Evolutionary conservation across 345 rosid genomes (phyloP), one percentile per base, ranked within the genome.

Genomic region (Dipteronia sinensis): DNA sequence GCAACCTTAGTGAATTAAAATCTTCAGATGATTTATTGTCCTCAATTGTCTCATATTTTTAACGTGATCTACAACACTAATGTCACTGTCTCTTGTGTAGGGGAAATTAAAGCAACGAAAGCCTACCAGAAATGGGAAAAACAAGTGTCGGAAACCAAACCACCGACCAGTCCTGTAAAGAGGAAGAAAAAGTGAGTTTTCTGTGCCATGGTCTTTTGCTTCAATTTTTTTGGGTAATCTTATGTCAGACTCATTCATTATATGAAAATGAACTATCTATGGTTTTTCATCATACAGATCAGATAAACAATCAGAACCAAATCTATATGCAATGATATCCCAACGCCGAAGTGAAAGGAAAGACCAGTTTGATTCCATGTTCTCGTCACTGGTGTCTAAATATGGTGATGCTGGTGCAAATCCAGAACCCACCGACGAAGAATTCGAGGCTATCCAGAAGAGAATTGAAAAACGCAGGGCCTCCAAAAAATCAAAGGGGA

Each of bases 101-200:
- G 98, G 66, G 93, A 89, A 40, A 70, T 86, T 67, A 88, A 91
- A 83, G 85, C 85, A 77, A 93, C 92, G 58, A 97, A 89, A 85
- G 92, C 89, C 58, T 97, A 90, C 78, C 20, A 86, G 86, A 97
- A 94, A 80, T 93, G 99, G 98, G 90, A 90, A 51, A 89, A 88
- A 79, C 71, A 84, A 83, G 71, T 93, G 44, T 89, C 97, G 11
- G 82, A 85, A 81, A 88, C 77, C 0, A 77, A 90, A 86, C 98
- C 98, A 58, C 98, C 98, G 27, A 89, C 85, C 3, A 88, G 81
- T 72, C 94, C 98, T 22, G 65, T 73, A 49, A 86, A 80, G 78
- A 86, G 78, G 76, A 90, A 79, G 85, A 80, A 68, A 66, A 88
- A 86, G 99, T 97, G 82, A 90, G 92, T 76, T 12, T 75, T 78